Percentiles rank a stretch among this genome's conserved stretches.
These are phyloP conservation scores for Podospora pseudocomata DNA, from an alignment of 495 filamentous ascomycete species.

Conservation along the genomic window DNA sequence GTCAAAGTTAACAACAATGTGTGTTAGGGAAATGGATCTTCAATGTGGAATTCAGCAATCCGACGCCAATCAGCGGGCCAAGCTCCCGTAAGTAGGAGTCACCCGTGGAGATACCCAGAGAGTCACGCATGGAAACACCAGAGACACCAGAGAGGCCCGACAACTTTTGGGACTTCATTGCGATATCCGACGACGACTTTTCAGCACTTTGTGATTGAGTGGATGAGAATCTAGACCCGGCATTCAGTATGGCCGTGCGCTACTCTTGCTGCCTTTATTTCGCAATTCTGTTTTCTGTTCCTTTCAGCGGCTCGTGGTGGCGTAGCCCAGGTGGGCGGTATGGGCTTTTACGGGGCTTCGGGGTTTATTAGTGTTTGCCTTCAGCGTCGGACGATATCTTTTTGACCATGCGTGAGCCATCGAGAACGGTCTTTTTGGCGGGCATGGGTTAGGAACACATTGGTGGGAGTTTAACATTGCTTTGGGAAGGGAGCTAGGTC, in stretches of 20 bases:
- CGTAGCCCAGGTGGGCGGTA: not conserved
- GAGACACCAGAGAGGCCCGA: too few relatives aligned
- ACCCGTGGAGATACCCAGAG: not conserved
- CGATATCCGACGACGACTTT: too few relatives aligned
- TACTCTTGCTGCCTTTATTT: not conserved
- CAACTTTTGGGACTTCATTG: too few relatives aligned
- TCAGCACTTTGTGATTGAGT: not conserved
- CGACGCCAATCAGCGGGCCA: conserved; percentile 18
- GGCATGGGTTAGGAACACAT: conserved; percentile 8
- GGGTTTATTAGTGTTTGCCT: not conserved
- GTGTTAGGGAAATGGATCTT: conserved; percentile 45
- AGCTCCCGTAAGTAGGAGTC: conserved; percentile 21
- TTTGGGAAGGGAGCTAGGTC: not conserved
- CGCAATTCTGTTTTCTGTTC: not conserved
- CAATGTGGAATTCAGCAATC: conserved; percentile 39
- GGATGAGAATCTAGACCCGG: not conserved
- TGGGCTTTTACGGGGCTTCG: not conserved
- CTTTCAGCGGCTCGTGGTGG: not conserved
- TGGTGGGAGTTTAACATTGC: conserved; percentile 13
- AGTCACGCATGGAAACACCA: not conserved
- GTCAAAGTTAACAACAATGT: conserved; percentile 8
- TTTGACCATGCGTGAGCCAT: not conserved
- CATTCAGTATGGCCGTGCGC: not conserved
- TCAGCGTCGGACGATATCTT: not conserved
- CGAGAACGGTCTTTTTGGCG: not conserved